phyloP scores from a whole-genome alignment of 306 rosid species.

The Ormosia emarginata region DNA sequence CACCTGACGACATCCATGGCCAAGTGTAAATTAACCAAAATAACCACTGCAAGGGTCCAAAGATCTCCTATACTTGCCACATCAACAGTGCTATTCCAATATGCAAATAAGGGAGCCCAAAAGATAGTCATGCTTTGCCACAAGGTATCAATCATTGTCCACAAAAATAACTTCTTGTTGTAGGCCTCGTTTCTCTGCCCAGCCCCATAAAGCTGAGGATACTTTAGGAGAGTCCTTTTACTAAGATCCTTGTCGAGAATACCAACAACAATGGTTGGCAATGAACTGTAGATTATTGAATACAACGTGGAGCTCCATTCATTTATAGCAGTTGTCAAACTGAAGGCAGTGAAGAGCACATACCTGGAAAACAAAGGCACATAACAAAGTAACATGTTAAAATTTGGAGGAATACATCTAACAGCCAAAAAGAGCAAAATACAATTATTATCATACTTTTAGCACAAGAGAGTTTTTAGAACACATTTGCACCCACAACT shows the following conservation, averaged over 20 bases:
- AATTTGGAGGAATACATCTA: not conserved
- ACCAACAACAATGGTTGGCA: constrained; percentile 85
- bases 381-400: constrained; percentile 5
- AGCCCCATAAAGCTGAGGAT: constrained; percentile 87
- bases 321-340: constrained; percentile 77
- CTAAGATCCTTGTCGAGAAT: constrained; percentile 95
- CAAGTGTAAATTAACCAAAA: constrained; percentile 82
- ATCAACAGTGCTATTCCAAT: constrained; percentile 70
- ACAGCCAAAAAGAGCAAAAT: not conserved
- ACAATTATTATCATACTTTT: not conserved
- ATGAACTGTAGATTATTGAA: constrained; percentile 70
- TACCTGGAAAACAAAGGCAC: constrained; percentile 54
- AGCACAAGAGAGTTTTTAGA: not conserved
- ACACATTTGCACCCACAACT: not conserved
- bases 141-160: constrained; percentile 76
- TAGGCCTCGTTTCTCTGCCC: constrained; percentile 89
- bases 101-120: constrained; percentile 75
- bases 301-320: constrained; percentile 89
- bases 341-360: constrained; percentile 72
- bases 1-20: constrained; percentile 90
- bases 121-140: constrained; percentile 87
- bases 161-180: constrained; percentile 65
- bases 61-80: constrained; percentile 87
- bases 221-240: constrained; percentile 62
- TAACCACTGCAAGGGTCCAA: constrained; percentile 84